Evolutionary conservation across 345 rosid species (phyloP).

Genomic region (Bruguiera parviflora): DNA sequence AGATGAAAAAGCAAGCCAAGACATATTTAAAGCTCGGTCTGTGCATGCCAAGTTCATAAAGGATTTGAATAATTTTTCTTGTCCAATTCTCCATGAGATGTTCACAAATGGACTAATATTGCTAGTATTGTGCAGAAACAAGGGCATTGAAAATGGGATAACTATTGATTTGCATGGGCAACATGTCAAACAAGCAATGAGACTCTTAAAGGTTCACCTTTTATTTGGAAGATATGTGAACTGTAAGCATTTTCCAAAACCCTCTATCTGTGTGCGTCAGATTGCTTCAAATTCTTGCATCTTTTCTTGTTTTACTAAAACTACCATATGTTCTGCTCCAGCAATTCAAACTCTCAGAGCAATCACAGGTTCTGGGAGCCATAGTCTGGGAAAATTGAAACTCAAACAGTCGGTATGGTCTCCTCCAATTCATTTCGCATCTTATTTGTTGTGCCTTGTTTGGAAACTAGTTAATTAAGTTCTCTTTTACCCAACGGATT

Average conservation of each 20-base stretch:
- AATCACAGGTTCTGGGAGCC: constrained; percentile 86
- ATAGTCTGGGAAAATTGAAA: constrained; percentile 79
- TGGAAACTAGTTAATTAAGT: background rate
- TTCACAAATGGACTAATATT: constrained; percentile 21
- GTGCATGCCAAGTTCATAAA: constrained; percentile 20
- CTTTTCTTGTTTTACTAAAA: constrained; percentile 7
- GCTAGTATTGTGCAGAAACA: constrained; percentile 57
- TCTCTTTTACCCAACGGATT: background rate
- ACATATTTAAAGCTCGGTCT: constrained; percentile 81
- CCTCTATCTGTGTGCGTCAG: background rate
- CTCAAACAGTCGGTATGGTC: constrained; percentile 77
- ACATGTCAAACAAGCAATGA: constrained; percentile 86
- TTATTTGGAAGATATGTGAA: constrained; percentile 56
- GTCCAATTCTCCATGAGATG: background rate
- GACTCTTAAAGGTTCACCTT: constrained; percentile 69
- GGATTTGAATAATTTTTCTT: background rate
- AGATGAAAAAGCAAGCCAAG: constrained; percentile 81
- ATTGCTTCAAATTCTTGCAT: background rate
- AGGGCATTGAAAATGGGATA: constrained; percentile 65
- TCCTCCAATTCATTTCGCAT: background rate
- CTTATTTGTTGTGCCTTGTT: background rate
- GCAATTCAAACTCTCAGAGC: constrained; percentile 82
- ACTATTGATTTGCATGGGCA: constrained; percentile 97
- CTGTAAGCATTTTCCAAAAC: constrained; percentile 47
- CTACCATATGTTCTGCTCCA: constrained; percentile 30